A percentile compares a stretch with the other conserved stretches of the same genome.
Conservation (phyloP, 2,329 filamentous ascomycete genomes). For the Bretziella fagacearum region DNA sequence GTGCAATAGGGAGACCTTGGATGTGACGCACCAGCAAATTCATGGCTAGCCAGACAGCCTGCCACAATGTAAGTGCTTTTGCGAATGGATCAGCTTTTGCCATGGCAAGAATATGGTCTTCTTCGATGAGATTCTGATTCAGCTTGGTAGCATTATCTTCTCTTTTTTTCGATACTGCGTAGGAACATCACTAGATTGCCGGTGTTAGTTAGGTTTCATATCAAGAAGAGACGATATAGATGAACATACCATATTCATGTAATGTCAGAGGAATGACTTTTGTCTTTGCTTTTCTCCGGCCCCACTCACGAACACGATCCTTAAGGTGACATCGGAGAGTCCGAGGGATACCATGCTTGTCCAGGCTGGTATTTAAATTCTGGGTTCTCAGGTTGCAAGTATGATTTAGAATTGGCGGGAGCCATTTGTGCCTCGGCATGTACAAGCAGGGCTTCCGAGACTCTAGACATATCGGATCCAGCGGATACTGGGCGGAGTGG, state of each 20-base stretch:
- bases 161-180: neutral
- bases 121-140: slow-evolving; percentile 7
- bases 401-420: no score
- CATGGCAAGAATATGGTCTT: slow-evolving; percentile 21
- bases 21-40: slow-evolving; percentile 21
- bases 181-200: slow-evolving; percentile 4
- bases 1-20: slow-evolving; percentile 21
- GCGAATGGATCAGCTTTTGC: slow-evolving; percentile 22
- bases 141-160: neutral
- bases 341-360: no score
- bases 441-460: no score
- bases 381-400: no score
- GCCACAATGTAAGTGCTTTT: slow-evolving; percentile 22
- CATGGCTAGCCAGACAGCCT: slow-evolving; percentile 24
- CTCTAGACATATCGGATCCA: no score
- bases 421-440: no score
- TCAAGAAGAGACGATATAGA: no score
- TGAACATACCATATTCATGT: slow-evolving; percentile 5
- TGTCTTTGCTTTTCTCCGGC: no score
- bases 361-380: no score
- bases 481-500: no score
- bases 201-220: neutral
- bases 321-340: no score
- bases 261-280: neutral
- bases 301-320: no score